Evolutionary conservation across 1,284 basidiomycete species (phyloP).

Genomic region (Cryptococcus hybrid): DNA sequence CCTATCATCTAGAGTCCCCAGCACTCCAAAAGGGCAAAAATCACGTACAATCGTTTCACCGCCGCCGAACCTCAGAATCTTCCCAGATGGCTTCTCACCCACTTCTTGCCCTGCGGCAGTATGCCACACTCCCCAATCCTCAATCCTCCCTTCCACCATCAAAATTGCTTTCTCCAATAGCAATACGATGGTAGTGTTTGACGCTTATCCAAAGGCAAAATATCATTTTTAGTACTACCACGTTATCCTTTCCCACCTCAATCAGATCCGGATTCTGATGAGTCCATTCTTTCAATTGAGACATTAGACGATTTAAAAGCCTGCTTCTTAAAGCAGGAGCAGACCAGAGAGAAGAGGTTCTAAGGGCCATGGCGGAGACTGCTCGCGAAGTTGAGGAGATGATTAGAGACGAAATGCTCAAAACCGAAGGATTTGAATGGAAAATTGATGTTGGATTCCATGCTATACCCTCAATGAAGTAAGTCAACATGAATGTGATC

Average conservation of each 20-base stretch:
- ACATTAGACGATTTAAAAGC: slow-evolving; percentile 59
- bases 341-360: slow-evolving; percentile 54
- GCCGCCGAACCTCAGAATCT: background rate
- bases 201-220: slow-evolving; percentile 77
- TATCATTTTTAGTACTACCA: slow-evolving; percentile 79
- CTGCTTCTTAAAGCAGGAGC: slow-evolving; percentile 54
- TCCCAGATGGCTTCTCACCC: slow-evolving; percentile 1
- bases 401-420: slow-evolving; percentile 78
- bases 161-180: slow-evolving; percentile 62
- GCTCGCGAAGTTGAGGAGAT: slow-evolving; percentile 59
- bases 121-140: slow-evolving; percentile 59
- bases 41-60: background rate
- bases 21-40: slow-evolving; percentile 1
- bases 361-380: slow-evolving; percentile 60
- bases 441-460: slow-evolving; percentile 82
- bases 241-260: slow-evolving; percentile 51
- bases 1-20: background rate
- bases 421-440: slow-evolving; percentile 76
- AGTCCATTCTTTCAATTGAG: slow-evolving; percentile 22
- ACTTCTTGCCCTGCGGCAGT: slow-evolving; percentile 59
- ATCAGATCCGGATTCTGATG: slow-evolving; percentile 12
- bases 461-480: slow-evolving; percentile 63
- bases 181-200: slow-evolving; percentile 71
- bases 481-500: slow-evolving; percentile 18
- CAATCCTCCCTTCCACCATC: slow-evolving; percentile 57